phyloP scores from a whole-genome alignment of 2,329 filamentous ascomycete species.

The Alternaria ventricosa region DNA sequence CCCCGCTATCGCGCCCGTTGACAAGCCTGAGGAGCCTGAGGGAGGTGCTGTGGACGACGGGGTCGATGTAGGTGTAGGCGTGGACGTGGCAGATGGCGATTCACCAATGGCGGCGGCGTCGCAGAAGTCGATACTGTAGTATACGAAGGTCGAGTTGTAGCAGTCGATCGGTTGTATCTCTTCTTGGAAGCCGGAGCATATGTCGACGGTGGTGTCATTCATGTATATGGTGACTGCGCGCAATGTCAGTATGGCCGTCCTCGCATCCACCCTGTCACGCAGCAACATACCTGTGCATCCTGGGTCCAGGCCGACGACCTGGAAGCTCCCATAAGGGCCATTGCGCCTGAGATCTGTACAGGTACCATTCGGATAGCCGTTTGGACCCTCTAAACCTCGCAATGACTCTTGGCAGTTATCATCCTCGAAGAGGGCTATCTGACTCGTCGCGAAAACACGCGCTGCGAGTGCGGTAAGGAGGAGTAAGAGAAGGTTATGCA shows the following conservation, averaged over 20 bases:
- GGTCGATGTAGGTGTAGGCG: background rate
- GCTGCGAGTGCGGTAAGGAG: background rate
- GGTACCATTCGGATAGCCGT: constrained; percentile 24
- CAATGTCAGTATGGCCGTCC: background rate
- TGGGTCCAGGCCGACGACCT: constrained; percentile 30
- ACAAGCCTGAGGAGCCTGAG: constrained; percentile 2
- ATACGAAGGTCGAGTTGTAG: constrained; percentile 11
- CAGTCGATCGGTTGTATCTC: constrained; percentile 9
- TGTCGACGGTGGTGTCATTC: constrained; percentile 6
- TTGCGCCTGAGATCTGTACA: constrained; percentile 22
- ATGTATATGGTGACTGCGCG: constrained; percentile 6
- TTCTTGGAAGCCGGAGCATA: constrained; percentile 8
- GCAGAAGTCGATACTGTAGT: constrained; percentile 14
- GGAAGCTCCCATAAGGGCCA: constrained; percentile 26
- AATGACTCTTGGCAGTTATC: constrained; percentile 14
- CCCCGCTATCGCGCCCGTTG: constrained; percentile 5
- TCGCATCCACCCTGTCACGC: background rate
- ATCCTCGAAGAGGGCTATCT: constrained; percentile 20
- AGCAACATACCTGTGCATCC: constrained; percentile 30
- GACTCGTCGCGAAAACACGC: background rate
- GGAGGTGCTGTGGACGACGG: background rate
- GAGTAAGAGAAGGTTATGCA: background rate
- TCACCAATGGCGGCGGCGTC: background rate
- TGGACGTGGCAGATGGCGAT: background rate
- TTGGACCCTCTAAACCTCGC: constrained; percentile 16